These are phyloP conservation scores for Epichloe gansuensis DNA, from an alignment of 2,329 filamentous ascomycete genomes.

Conservation along the genomic window DNA sequence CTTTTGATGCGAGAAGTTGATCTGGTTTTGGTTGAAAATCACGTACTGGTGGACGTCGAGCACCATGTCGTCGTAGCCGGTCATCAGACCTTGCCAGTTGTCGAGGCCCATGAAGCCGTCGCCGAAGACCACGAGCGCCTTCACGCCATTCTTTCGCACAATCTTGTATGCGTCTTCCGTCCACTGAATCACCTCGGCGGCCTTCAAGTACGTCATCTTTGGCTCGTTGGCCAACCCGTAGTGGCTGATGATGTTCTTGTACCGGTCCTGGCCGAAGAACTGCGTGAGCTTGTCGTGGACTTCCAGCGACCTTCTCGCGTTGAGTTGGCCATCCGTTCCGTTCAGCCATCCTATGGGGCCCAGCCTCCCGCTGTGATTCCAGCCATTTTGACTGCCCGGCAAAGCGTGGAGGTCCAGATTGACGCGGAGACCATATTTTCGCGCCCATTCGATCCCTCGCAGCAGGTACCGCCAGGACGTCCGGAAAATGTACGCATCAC, in stretches of 20 bases:
- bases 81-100: constrained; percentile 80
- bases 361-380: constrained; percentile 86
- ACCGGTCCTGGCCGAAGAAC: constrained; percentile 89
- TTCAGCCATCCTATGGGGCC: constrained; percentile 80
- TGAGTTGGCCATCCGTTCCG: constrained; percentile 68
- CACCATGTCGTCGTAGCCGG: constrained; percentile 57
- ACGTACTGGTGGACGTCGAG: constrained; percentile 98
- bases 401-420: constrained; percentile 90
- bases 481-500: constrained; percentile 75
- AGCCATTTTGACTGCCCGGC: constrained; percentile 90
- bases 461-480: constrained; percentile 90
- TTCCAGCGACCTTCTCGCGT: constrained; percentile 71
- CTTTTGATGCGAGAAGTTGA: constrained; percentile 65
- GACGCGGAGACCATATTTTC: constrained; percentile 80
- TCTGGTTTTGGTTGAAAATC: constrained; percentile 87
- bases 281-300: constrained; percentile 75
- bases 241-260: constrained; percentile 81
- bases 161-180: constrained; percentile 59
- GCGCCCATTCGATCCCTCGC: constrained; percentile 82
- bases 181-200: constrained; percentile 62
- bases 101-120: constrained; percentile 87
- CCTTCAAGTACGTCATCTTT: constrained; percentile 62
- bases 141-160: constrained; percentile 65
- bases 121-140: constrained; percentile 66
- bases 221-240: constrained; percentile 95